These are phyloP conservation scores for Lactarius pseudohatsudake DNA, from an alignment of 768 basidiomycete species.

Conservation along the genomic window DNA sequence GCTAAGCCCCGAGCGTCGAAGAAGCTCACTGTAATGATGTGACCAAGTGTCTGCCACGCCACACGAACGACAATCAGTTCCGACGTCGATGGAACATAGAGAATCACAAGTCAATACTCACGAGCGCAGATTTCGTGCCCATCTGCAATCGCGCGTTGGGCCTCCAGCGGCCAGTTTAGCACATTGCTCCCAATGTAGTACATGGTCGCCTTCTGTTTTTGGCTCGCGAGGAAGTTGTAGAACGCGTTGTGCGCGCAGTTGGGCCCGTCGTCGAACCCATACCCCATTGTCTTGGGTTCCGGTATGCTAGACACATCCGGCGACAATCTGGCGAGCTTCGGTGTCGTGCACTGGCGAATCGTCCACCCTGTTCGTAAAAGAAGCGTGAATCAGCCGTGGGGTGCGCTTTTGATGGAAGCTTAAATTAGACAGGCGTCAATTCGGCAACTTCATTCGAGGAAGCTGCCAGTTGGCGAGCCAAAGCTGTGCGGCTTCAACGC, in stretches of 20 bases:
- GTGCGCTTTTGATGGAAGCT: neutral
- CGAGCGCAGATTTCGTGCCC: constrained; percentile 58
- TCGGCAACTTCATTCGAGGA: neutral
- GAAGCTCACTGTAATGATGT: constrained; percentile 44
- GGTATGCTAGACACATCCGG: constrained; percentile 49
- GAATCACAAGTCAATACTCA: constrained; percentile 38
- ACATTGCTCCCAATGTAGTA: constrained; percentile 63
- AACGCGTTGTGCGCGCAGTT: constrained; percentile 65
- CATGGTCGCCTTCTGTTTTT: constrained; percentile 65
- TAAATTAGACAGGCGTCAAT: neutral
- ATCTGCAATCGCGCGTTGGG: constrained; percentile 51
- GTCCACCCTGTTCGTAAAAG: constrained; percentile 43
- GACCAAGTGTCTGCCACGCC: constrained; percentile 46
- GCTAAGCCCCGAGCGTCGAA: too few species aligned
- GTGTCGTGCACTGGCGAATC: constrained; percentile 46
- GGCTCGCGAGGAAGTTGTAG: constrained; percentile 50
- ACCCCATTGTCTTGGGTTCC: constrained; percentile 59
- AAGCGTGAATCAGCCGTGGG: neutral
- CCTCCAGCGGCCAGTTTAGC: constrained; percentile 55
- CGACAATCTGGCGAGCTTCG: constrained; percentile 46
- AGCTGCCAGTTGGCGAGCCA: neutral
- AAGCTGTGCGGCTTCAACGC: neutral
- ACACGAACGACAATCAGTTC: too few species aligned
- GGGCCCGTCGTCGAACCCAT: constrained; percentile 65
- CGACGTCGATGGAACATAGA: too few species aligned